These are phyloP conservation scores for Pythium dissotocum DNA, from an alignment of 352 stramenopile species.

Conservation along the genomic window DNA sequence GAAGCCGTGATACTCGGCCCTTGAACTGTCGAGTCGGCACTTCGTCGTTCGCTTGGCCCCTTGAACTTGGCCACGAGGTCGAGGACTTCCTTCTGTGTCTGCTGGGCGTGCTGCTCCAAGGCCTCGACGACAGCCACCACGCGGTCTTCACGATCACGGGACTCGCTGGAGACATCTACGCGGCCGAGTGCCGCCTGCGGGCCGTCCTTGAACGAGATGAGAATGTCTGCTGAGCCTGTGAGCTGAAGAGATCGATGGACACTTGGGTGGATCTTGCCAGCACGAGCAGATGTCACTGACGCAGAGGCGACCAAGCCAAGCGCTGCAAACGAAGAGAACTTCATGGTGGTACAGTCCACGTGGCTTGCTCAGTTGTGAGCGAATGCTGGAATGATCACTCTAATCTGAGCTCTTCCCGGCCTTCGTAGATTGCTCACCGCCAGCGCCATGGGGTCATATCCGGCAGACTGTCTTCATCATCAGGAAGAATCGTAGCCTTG, in stretches of 20 bases:
- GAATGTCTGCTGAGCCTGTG: conserved; percentile 19
- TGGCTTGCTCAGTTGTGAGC: background rate
- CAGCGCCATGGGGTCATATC: background rate
- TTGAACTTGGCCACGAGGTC: conserved; percentile 23
- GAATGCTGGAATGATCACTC: background rate
- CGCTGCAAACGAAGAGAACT: background rate
- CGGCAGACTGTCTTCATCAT: background rate
- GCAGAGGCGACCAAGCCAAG: background rate
- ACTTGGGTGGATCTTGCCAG: conserved; percentile 24
- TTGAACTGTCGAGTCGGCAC: background rate
- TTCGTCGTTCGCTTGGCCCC: background rate
- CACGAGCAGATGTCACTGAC: background rate
- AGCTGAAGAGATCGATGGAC: conserved; percentile 22
- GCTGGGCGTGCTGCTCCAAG: conserved; percentile 18
- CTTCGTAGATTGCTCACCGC: background rate
- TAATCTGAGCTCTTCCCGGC: background rate
- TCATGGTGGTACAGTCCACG: background rate
- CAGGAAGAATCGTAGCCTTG: too few relatives aligned
- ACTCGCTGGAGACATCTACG: conserved; percentile 13
- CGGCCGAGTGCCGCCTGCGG: conserved; percentile 8
- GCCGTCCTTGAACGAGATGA: conserved; percentile 27
- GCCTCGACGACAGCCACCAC: conserved; percentile 18
- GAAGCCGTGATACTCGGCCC: background rate
- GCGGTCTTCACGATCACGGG: conserved; percentile 11
- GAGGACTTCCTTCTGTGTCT: conserved; percentile 14